Conservation (phyloP, 805 yeast species). For the Candida arabinofermentans region DNA sequence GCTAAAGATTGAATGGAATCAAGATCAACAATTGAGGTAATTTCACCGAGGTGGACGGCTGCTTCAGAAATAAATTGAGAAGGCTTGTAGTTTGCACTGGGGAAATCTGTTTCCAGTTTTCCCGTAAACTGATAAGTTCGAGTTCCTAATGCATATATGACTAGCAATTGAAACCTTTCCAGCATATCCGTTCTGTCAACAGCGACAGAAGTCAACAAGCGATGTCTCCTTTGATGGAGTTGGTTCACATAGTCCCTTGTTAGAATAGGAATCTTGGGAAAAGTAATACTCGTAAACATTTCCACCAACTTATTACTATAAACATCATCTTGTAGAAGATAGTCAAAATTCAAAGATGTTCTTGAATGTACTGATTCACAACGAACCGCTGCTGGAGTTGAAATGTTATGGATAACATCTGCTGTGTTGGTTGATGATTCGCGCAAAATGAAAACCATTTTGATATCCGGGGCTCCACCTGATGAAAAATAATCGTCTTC, state of each 20-base stretch:
- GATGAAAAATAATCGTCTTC: too few species aligned
- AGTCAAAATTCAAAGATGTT: slow-evolving; percentile 4
- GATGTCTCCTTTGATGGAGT: slow-evolving; percentile 12
- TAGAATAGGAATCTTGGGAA: slow-evolving; percentile 18
- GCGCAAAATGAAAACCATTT: too few species aligned
- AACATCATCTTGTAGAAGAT: slow-evolving; percentile 9
- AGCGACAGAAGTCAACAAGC: slow-evolving; percentile 2
- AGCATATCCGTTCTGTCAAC: slow-evolving; percentile 8
- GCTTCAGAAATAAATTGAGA: slow-evolving; percentile 15
- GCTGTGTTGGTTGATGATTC: too few species aligned
- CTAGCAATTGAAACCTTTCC: slow-evolving; percentile 10
- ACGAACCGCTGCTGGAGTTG: too few species aligned
- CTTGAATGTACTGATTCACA: too few species aligned
- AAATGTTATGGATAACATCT: neutral
- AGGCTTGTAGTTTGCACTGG: slow-evolving; percentile 6
- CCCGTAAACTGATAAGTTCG: slow-evolving; percentile 11
- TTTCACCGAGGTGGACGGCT: slow-evolving; percentile 6
- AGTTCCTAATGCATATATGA: slow-evolving; percentile 20
- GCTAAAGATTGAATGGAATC: slow-evolving; percentile 14
- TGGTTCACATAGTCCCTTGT: slow-evolving; percentile 1
- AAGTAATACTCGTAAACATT: slow-evolving; percentile 12
- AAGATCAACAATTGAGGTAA: slow-evolving; percentile 12
- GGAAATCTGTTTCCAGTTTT: neutral
- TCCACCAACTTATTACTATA: slow-evolving; percentile 9
- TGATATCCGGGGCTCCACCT: too few species aligned